These are phyloP conservation scores for Sorghum bicolor DNA, from an alignment of 176 grass and related monocot genomes.

Conservation along the genomic window DNA sequence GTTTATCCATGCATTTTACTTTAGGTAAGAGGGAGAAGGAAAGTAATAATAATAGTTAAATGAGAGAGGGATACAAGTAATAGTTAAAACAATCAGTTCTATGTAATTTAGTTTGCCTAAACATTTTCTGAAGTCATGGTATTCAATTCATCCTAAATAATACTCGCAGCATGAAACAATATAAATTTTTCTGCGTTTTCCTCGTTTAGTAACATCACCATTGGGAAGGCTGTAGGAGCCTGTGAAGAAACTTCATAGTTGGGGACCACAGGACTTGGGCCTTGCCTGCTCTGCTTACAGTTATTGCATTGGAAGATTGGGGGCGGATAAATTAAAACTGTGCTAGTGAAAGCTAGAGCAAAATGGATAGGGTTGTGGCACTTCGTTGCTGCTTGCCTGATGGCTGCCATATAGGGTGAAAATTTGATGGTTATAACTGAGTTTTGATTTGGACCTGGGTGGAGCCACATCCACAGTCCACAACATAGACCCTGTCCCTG, in stretches of 20 bases:
- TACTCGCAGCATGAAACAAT: neutral
- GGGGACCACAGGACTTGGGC: neutral
- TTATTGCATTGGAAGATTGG: constrained; percentile 5
- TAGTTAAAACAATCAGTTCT: neutral
- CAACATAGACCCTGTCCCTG: neutral
- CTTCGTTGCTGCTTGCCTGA: neutral
- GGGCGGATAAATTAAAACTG: neutral
- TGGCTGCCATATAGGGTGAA: neutral
- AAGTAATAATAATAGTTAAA: neutral
- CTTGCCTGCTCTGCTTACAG: neutral
- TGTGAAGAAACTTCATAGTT: neutral
- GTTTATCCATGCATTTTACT: neutral
- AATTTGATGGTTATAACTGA: neutral
- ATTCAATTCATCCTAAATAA: neutral
- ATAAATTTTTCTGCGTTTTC: neutral
- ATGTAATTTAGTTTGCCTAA: neutral
- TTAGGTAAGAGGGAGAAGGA: neutral
- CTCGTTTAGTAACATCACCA: neutral
- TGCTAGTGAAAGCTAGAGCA: neutral
- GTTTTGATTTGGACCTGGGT: neutral
- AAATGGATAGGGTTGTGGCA: neutral
- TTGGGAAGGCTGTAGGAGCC: neutral
- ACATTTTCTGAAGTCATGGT: neutral
- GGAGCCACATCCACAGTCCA: neutral
- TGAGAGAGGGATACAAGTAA: neutral